Base-by-base conservation (phyloP, 192 early-diverging fungal species). In the Coemansia javaensis region DNA sequence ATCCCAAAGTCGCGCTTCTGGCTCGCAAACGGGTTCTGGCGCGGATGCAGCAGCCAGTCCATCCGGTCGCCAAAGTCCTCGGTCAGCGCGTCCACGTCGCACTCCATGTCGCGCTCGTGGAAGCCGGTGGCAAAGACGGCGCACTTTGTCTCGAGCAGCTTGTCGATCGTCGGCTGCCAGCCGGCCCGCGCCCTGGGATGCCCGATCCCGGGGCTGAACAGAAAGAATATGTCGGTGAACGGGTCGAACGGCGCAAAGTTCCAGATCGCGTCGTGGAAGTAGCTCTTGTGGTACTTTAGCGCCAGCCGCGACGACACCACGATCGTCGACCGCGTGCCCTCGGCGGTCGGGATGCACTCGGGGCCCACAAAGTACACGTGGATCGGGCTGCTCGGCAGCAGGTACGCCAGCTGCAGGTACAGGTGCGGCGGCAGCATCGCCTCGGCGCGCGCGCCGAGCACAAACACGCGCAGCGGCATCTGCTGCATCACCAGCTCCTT, bases 291-390 rank as follows among this genome's bases (percentile, higher is more conserved):
- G 57, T 83, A 90, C 22, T 81, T 81, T 41, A 88, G 83, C 30
- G 72, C 77, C 53, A 90, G 59, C 22, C 80, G 80, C 40, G 66
- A 55, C 30, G 75, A 68, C 36, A 77, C 69, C 10, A 56, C 59
- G 4, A 77, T 63, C 7, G 67, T 70, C 49, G 67, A 63, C 43
- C 64, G 70, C 47, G 59, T 62, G 42, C 81, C 80, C 34, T 83
- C 78, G 10, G 59, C 46, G 16, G 78, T 45, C 20, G 74, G 68
- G 23, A 85, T 78, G 34, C 80, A 72, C 66, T 90, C 83, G 7
- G 88, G 88, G 17, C 88, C 88, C 32, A 90, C 70, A 74, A 90
- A 90, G 53, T 85, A 81, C n/a, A 90, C 68, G 59, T 86, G 82
- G 67, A 90, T 81, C 16, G 85, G 76, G 20, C 82, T 82, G 34